phyloP scores from a whole-genome alignment of 1,139 yeast species.

The Candida sanyaensis region DNA sequence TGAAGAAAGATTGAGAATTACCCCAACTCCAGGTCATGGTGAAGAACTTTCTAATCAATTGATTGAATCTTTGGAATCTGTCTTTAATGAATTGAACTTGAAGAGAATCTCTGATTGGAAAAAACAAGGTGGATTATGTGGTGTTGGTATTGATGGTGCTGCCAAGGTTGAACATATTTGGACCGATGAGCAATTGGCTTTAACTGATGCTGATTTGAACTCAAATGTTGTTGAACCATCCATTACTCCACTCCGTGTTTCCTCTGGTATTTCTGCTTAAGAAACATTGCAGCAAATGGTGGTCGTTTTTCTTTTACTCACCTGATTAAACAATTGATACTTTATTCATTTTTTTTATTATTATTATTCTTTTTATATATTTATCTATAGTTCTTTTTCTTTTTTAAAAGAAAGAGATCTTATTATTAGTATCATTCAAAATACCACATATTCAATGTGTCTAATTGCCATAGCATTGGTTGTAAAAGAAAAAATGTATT shows the following conservation, averaged over 20 bases:
- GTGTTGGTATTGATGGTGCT: slow-evolving; percentile 63
- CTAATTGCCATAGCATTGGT: too few relatives aligned
- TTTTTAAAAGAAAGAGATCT: too few relatives aligned
- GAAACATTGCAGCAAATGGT: not conserved
- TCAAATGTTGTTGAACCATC: slow-evolving; percentile 64
- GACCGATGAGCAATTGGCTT: slow-evolving; percentile 77
- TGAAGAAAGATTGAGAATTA: slow-evolving; percentile 91
- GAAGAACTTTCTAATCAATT: slow-evolving; percentile 74
- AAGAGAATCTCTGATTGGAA: slow-evolving; percentile 82
- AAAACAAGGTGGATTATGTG: slow-evolving; percentile 79
- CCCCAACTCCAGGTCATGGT: slow-evolving; percentile 97
- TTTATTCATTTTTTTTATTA: not conserved
- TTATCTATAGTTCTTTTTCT: not conserved
- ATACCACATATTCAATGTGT: too few relatives aligned
- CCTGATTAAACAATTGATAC: not conserved
- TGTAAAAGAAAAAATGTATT: too few relatives aligned
- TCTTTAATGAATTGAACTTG: slow-evolving; percentile 73
- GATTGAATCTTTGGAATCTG: slow-evolving; percentile 75
- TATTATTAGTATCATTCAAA: too few relatives aligned
- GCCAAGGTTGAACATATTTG: slow-evolving; percentile 62
- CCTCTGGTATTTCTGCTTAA: slow-evolving; percentile 56
- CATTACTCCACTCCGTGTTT: slow-evolving; percentile 61
- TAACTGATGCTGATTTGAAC: slow-evolving; percentile 63
- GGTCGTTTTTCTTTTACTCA: not conserved
- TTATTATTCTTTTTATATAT: not conserved